Percentiles rank a stretch among this genome's conserved stretches.
Evolutionary conservation across 768 basidiomycete genomes (phyloP).

Genomic region (Crucibulum laeve): DNA sequence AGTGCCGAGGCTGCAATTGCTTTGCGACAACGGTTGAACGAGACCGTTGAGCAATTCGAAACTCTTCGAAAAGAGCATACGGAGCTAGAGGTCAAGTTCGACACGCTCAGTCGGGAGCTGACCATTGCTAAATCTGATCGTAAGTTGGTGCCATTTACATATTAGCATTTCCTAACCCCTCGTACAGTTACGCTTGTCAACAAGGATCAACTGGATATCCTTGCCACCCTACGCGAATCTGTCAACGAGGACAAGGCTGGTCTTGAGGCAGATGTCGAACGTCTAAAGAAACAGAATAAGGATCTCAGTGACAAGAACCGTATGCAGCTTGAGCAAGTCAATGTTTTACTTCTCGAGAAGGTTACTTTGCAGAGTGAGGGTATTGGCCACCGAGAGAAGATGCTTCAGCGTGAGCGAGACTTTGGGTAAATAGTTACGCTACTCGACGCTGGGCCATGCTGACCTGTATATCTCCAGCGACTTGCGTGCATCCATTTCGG

Average conservation of each 20-base stretch:
- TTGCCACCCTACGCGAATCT: constrained; percentile 79
- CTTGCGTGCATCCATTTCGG: constrained; percentile 69
- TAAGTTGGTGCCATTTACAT: constrained; percentile 31
- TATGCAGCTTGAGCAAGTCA: constrained; percentile 89
- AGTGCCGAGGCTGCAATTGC: constrained; percentile 88
- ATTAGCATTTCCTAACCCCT: constrained; percentile 3
- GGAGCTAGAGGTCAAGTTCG: constrained; percentile 67
- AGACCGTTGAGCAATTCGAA: constrained; percentile 82
- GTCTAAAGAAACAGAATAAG: constrained; percentile 61
- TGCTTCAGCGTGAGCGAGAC: constrained; percentile 83
- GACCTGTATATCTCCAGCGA: constrained; percentile 41
- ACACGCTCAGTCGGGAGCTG: constrained; percentile 60
- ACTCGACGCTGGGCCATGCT: constrained; percentile 3
- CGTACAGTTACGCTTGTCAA: constrained; percentile 80
- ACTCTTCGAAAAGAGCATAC: constrained; percentile 60
- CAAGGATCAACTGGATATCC: constrained; percentile 90
- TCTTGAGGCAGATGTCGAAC: constrained; percentile 65
- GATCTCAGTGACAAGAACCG: constrained; percentile 78
- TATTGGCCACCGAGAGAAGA: constrained; percentile 83
- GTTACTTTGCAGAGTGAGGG: constrained; percentile 86
- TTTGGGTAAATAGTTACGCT: constrained; percentile 52
- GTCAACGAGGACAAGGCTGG: constrained; percentile 83
- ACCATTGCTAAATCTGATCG: constrained; percentile 84
- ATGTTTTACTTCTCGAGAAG: constrained; percentile 84
- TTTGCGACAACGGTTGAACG: constrained; percentile 81